Evolutionary conservation across 2,329 filamentous ascomycete genomes (phyloP).

Genomic region (Fonsecaea monophora): DNA sequence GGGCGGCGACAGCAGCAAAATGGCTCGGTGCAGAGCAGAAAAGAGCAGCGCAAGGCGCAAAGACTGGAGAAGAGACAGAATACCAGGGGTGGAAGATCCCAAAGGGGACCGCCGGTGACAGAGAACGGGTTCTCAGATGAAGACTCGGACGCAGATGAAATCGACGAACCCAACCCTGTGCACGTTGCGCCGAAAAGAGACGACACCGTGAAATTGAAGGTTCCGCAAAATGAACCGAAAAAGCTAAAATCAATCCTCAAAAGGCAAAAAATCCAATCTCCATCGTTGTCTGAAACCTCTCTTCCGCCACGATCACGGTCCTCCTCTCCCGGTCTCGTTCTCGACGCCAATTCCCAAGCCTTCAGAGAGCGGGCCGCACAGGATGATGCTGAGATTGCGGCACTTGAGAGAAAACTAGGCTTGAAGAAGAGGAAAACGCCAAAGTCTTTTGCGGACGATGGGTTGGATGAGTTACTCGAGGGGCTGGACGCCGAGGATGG

Average conservation of each 20-base stretch:
- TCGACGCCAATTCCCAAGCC: conserved; percentile 44
- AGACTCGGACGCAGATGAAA: conserved; percentile 44
- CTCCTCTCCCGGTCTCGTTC: conserved; percentile 37
- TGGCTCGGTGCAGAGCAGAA: conserved; percentile 53
- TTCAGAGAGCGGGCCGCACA: conserved; percentile 72
- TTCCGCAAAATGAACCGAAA: conserved; percentile 39
- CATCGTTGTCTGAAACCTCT: conserved; percentile 21
- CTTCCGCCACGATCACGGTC: conserved; percentile 30
- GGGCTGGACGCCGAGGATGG: conserved; percentile 64
- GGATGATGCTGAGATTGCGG: conserved; percentile 88
- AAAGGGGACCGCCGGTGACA: conserved; percentile 29
- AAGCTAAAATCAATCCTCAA: conserved; percentile 49
- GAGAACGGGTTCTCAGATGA: conserved; percentile 43
- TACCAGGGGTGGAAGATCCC: conserved; percentile 27
- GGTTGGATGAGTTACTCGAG: conserved; percentile 77
- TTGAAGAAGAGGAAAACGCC: conserved; percentile 76
- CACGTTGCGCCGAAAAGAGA: background rate
- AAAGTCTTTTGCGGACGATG: conserved; percentile 80
- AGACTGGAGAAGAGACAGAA: conserved; percentile 65
- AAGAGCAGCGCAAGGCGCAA: conserved; percentile 72
- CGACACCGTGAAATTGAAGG: conserved; percentile 25
- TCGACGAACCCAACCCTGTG: conserved; percentile 32
- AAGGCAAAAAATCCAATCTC: conserved; percentile 37
- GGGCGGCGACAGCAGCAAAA: conserved; percentile 27
- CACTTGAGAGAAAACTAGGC: conserved; percentile 85